These are phyloP conservation scores for Fusarium ambrosium DNA, from an alignment of 2,329 filamentous ascomycete species.

Conservation along the genomic window DNA sequence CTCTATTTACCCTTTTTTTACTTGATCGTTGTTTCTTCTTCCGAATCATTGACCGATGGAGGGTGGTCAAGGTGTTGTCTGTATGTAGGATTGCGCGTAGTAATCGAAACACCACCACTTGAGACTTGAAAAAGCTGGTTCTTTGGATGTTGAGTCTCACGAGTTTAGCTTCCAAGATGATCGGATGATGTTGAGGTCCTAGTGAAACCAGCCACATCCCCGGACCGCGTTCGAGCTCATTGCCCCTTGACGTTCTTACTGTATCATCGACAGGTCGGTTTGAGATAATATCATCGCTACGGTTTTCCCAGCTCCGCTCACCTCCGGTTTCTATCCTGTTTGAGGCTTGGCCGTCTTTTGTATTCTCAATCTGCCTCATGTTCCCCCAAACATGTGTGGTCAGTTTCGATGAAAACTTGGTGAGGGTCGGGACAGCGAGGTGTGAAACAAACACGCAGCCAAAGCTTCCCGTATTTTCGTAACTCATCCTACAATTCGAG, in stretches of 20 bases:
- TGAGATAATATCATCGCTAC: background rate
- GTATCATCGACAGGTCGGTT: background rate
- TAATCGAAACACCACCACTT: constrained; percentile 47
- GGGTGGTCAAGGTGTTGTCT: constrained; percentile 39
- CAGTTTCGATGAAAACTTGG: background rate
- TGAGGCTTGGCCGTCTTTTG: background rate
- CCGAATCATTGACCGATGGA: constrained; percentile 36
- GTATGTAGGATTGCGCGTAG: constrained; percentile 51
- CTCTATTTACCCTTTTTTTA: constrained; percentile 47
- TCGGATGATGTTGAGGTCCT: background rate
- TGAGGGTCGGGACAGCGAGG: background rate
- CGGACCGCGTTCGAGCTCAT: background rate
- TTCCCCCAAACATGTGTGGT: background rate
- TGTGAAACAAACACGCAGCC: background rate
- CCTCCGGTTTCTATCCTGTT: background rate
- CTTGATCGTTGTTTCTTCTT: constrained; percentile 45
- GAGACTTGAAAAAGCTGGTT: constrained; percentile 28
- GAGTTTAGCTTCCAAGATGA: background rate
- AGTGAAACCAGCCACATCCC: background rate
- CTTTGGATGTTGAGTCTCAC: constrained; percentile 4
- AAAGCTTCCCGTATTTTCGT: background rate
- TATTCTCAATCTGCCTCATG: background rate
- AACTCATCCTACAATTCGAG: background rate
- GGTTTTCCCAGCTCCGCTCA: background rate
- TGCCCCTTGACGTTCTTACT: background rate